phyloP scores from a whole-genome alignment of 1,139 yeast species.

The Nematodospora anomalae region DNA sequence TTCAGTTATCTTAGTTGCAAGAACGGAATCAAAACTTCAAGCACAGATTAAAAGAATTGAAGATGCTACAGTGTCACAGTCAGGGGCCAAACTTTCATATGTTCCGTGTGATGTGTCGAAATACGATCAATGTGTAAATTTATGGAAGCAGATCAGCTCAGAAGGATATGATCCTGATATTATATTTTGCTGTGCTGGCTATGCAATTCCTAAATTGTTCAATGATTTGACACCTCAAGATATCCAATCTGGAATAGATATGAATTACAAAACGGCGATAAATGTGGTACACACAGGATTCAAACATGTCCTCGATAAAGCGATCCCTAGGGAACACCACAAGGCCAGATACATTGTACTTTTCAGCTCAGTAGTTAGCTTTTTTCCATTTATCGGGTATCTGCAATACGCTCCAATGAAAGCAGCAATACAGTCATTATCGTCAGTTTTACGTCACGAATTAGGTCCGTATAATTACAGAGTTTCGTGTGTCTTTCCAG shows the following conservation, averaged over 20 bases:
- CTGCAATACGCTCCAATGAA: slow-evolving; percentile 88
- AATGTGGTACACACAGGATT: slow-evolving; percentile 66
- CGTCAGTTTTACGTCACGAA: slow-evolving; percentile 82
- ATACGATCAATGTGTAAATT: slow-evolving; percentile 45
- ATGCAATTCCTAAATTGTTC: slow-evolving; percentile 77
- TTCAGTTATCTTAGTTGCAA: slow-evolving; percentile 69
- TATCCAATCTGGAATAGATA: slow-evolving; percentile 58
- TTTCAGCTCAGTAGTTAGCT: slow-evolving; percentile 79
- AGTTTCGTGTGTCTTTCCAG: slow-evolving; percentile 72
- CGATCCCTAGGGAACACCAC: background rate
- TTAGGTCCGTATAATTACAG: slow-evolving; percentile 63
- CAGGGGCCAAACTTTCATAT: slow-evolving; percentile 42
- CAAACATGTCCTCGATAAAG: slow-evolving; percentile 31
- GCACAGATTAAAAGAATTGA: slow-evolving; percentile 49
- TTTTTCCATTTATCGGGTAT: slow-evolving; percentile 89
- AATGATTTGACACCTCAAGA: slow-evolving; percentile 62
- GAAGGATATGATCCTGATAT: slow-evolving; percentile 58
- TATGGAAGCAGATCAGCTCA: slow-evolving; percentile 32
- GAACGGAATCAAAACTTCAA: slow-evolving; percentile 61
- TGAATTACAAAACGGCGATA: slow-evolving; percentile 73
- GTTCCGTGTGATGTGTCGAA: slow-evolving; percentile 66
- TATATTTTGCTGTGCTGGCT: slow-evolving; percentile 86
- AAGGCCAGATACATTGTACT: slow-evolving; percentile 60
- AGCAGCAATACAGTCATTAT: slow-evolving; percentile 74
- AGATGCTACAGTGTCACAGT: slow-evolving; percentile 7